These are phyloP conservation scores for Pilatotrama ljubarskyi DNA, from an alignment of 768 basidiomycete species.

Conservation along the genomic window DNA sequence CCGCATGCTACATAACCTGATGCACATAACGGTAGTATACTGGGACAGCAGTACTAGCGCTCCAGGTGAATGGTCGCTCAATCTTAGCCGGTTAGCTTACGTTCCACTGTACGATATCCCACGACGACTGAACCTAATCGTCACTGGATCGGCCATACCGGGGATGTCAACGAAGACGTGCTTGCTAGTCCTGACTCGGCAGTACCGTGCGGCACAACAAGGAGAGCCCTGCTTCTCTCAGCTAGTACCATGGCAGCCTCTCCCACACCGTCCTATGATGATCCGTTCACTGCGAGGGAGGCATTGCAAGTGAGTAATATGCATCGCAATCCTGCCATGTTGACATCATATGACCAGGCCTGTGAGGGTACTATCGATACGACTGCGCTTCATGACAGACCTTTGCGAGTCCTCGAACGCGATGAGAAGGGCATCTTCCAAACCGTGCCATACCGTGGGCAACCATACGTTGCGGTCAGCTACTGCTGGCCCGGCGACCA, in stretches of 20 bases:
- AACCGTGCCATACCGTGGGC: not conserved
- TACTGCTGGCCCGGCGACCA: constrained; percentile 9
- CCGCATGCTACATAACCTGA: no score
- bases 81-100: no score
- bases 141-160: no score
- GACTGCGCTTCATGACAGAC: not conserved
- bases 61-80: no score
- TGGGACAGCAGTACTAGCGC: no score
- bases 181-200: no score
- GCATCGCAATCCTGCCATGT: not conserved
- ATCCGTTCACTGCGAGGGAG: not conserved
- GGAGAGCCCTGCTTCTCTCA: not conserved
- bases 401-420: not conserved
- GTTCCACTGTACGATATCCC: no score
- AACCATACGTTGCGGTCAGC: constrained; percentile 15
- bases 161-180: no score
- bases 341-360: not conserved
- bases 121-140: no score
- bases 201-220: no score
- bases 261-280: no score
- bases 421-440: not conserved
- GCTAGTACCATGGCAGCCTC: not conserved
- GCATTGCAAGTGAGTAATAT: not conserved
- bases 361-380: not conserved
- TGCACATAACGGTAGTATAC: no score